These are phyloP conservation scores for Colletotrichum viniferum DNA, from an alignment of 2,329 filamentous ascomycete genomes.

Conservation along the genomic window DNA sequence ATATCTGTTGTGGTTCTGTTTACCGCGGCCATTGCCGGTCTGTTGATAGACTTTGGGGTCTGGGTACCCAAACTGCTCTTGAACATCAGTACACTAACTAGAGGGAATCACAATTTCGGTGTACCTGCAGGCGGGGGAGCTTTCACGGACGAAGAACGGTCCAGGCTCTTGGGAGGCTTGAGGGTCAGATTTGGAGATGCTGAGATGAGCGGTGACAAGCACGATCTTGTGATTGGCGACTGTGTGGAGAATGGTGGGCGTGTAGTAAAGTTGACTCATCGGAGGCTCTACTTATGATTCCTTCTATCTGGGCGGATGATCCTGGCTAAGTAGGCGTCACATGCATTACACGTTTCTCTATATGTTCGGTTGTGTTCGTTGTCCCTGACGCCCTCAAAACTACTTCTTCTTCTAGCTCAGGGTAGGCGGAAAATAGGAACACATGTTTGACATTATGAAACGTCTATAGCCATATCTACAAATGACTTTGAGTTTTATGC, in stretches of 20 bases:
- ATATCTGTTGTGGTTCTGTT: neutral
- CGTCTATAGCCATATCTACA: neutral
- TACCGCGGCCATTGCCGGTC: neutral
- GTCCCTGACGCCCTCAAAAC: too few relatives aligned
- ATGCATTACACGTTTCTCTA: too few relatives aligned
- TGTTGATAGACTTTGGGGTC: neutral
- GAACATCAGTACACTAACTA: neutral
- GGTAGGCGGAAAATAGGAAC: too few relatives aligned
- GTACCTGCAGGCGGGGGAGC: neutral
- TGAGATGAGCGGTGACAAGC: neutral
- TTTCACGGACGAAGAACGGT: neutral
- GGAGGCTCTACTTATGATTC: neutral
- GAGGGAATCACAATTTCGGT: neutral
- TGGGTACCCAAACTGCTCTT: neutral
- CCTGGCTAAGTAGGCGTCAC: neutral
- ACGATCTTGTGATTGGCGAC: neutral
- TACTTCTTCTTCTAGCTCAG: too few relatives aligned
- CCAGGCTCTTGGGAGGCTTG: neutral
- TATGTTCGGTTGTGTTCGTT: too few relatives aligned
- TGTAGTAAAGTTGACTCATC: neutral
- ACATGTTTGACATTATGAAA: neutral
- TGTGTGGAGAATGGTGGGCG: neutral
- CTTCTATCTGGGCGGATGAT: rapidly evolving
- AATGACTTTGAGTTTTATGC: neutral
- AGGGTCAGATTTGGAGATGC: neutral